Percentiles rank a stretch among this genome's conserved stretches.
These are phyloP conservation scores for Elasticomyces elasticus DNA, from an alignment of 495 filamentous ascomycete species.

Conservation along the genomic window DNA sequence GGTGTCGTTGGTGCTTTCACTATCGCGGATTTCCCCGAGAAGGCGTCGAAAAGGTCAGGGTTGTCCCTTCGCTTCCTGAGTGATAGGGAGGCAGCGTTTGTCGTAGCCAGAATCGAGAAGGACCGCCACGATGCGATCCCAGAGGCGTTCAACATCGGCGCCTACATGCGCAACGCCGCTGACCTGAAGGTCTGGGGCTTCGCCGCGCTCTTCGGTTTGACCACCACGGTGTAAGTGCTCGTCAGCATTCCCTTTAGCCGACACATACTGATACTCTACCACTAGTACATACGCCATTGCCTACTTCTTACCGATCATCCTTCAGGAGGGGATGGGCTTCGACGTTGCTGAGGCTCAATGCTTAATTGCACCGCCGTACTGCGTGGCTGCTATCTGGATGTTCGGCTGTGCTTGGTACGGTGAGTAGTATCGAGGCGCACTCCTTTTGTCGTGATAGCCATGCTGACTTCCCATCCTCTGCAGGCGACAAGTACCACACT, in stretches of 20 bases:
- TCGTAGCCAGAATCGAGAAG: slow-evolving; percentile 47
- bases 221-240: slow-evolving; percentile 38
- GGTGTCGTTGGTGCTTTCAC: slow-evolving; percentile 10
- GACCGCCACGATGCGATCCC: slow-evolving; percentile 46
- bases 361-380: slow-evolving; percentile 55
- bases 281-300: slow-evolving; percentile 49
- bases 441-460: not conserved
- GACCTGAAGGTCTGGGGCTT: slow-evolving; percentile 57
- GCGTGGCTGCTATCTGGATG: slow-evolving; percentile 50
- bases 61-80: slow-evolving; percentile 13
- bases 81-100: slow-evolving; percentile 40
- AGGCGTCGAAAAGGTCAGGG: slow-evolving; percentile 1
- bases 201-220: slow-evolving; percentile 48
- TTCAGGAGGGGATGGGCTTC: slow-evolving; percentile 49
- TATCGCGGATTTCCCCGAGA: slow-evolving; percentile 20
- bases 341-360: slow-evolving; percentile 47
- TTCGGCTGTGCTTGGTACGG: slow-evolving; percentile 38
- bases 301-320: slow-evolving; percentile 60
- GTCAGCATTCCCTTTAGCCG: not conserved
- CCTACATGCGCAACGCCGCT: slow-evolving; percentile 39
- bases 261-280: not conserved
- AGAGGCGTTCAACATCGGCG: slow-evolving; percentile 41
- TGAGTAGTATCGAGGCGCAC: not conserved
- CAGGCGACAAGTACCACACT: slow-evolving; percentile 45
- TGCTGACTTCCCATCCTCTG: not conserved